Conservation (phyloP, 2,329 filamentous ascomycete genomes). For the Madurella mycetomatis region DNA sequence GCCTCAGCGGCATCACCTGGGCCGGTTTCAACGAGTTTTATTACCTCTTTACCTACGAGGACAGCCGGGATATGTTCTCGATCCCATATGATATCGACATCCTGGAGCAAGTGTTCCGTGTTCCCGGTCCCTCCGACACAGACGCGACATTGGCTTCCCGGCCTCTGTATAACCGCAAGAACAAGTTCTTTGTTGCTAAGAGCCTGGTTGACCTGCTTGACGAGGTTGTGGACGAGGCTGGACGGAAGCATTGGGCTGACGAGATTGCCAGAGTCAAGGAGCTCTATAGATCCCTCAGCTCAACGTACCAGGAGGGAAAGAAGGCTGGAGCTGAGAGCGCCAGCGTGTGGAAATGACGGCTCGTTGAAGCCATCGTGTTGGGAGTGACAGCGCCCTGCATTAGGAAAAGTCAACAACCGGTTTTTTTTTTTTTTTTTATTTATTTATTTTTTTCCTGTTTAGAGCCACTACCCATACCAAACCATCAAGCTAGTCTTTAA, state of each 20-base stretch:
- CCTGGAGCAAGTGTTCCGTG: constrained; percentile 51
- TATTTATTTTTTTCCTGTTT: too few relatives aligned
- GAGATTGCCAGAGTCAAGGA: constrained; percentile 47
- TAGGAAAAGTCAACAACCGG: too few relatives aligned
- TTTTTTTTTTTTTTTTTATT: too few relatives aligned
- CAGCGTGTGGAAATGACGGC: constrained; percentile 43
- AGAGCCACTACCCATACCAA: too few relatives aligned
- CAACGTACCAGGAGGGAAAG: constrained; percentile 48
- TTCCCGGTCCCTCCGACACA: constrained; percentile 37
- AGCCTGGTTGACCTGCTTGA: constrained; percentile 40
- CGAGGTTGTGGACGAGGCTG: constrained; percentile 33
- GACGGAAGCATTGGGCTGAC: constrained; percentile 30
- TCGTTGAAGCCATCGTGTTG: too few relatives aligned
- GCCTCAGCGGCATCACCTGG: constrained; percentile 55
- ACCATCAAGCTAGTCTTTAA: too few relatives aligned
- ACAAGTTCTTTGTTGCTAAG: constrained; percentile 50
- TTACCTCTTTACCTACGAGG: constrained; percentile 56
- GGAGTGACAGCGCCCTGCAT: too few relatives aligned
- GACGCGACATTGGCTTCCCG: constrained; percentile 36
- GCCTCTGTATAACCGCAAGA: constrained; percentile 50
- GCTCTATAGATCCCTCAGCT: constrained; percentile 43
- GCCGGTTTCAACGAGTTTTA: constrained; percentile 53
- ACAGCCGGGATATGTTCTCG: constrained; percentile 51
- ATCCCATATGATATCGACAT: constrained; percentile 58
- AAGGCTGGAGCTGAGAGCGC: constrained; percentile 38